These are phyloP conservation scores for Amanita pallidorosea DNA, from an alignment of 768 basidiomycete species.

Conservation along the genomic window DNA sequence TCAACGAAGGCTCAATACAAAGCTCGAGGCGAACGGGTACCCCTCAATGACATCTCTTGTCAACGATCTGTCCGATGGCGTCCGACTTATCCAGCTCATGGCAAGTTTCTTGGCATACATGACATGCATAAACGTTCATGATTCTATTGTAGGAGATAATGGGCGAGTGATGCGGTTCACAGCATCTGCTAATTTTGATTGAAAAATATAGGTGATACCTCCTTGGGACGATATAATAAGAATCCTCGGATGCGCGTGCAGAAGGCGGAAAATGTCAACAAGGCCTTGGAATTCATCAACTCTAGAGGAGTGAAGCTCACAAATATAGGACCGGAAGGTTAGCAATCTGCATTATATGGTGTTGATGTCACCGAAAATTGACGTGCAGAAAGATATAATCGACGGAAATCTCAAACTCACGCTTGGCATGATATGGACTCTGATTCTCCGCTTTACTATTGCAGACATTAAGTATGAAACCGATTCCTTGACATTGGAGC, in stretches of 20 bases:
- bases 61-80: conserved; percentile 88
- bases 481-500: background rate
- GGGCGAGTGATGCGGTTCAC: conserved; percentile 40
- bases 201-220: conserved; percentile 55
- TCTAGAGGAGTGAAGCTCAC: conserved; percentile 91
- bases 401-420: conserved; percentile 98
- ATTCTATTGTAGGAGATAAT: conserved; percentile 74
- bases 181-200: background rate
- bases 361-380: background rate
- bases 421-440: conserved; percentile 98
- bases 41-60: conserved; percentile 86
- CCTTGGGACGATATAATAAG: conserved; percentile 92
- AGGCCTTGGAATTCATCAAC: conserved; percentile 91
- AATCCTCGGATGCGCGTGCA: conserved; percentile 88
- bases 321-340: conserved; percentile 95
- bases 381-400: conserved; percentile 68
- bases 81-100: conserved; percentile 91
- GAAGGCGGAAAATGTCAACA: conserved; percentile 97
- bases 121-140: background rate
- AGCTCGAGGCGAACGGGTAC: conserved; percentile 77
- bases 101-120: conserved; percentile 27
- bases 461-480: conserved; percentile 85
- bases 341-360: background rate
- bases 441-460: conserved; percentile 95
- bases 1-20: conserved; percentile 79